Base-by-base conservation (phyloP, 169 alveolate genomes). In the Babesia gibsoni region DNA sequence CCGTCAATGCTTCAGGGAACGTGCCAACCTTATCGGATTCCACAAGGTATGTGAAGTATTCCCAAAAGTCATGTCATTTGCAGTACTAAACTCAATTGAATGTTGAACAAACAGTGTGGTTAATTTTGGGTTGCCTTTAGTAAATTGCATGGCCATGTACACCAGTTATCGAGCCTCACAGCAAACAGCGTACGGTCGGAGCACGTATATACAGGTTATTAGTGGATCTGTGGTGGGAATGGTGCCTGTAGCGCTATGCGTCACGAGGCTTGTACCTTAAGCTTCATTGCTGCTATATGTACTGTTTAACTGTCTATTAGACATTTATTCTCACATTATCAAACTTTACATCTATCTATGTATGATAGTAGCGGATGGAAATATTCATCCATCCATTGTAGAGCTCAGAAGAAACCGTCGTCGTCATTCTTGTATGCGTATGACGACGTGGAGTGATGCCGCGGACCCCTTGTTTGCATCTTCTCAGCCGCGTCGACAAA, bases 1-100 rank as follows among this genome's bases (percentile, higher is more conserved):
- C 95, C 96, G 99, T 85, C 98, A 97, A 90, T 96, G 99, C 93
- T 97, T 97, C 96, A 90, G 99, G 79, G 99, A 97, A 90, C 91
- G 98, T 64, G 98, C 98, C 64, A 90, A 91, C 73, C 91, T 90
- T 52, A 96, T 97, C 63, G 99, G 99, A 45, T 97, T 97, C 88
- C 78, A 57, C 88, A 79, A 79, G 88, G 70, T 49, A 23, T 36
- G 74, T 48, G 35, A 10, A 8, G 32, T 8, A 7, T 23, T 7
- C 35, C 0, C 33, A 49, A n/a, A 8, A 33, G 35, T 12, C 32
- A 0, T 39, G 16, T 42, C 72, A 45, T 61, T 1, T 61, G 72
- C 72, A 61, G 72, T 61, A 61, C 72, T 61, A 36, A 61, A 12
- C 5, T 25, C 49, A 23, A 16, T 45, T 5, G 45, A 3, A 9